These are phyloP conservation scores for Thraustotheca clavata DNA, from an alignment of 352 stramenopile genomes.

Conservation along the genomic window DNA sequence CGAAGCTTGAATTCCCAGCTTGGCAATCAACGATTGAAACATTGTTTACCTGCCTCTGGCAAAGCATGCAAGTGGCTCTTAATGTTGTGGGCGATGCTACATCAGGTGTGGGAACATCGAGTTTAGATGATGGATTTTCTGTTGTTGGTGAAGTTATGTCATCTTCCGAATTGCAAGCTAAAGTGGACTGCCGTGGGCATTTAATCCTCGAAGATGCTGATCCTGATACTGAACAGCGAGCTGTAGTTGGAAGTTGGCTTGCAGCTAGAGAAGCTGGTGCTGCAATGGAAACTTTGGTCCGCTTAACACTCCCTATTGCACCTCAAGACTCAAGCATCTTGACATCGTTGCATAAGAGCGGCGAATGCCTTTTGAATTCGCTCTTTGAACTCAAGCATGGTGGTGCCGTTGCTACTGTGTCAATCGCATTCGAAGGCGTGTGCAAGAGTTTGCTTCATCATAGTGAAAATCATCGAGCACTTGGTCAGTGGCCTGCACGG, in stretches of 20 bases:
- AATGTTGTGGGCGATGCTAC: slow-evolving; percentile 68
- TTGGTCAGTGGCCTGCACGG: slow-evolving; percentile 45
- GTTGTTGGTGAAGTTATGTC: slow-evolving; percentile 57
- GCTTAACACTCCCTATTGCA: slow-evolving; percentile 34
- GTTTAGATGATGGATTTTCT: slow-evolving; percentile 47
- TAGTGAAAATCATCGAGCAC: slow-evolving; percentile 39
- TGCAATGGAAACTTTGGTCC: slow-evolving; percentile 71
- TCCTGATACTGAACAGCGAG: slow-evolving; percentile 53
- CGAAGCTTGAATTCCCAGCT: slow-evolving; percentile 33
- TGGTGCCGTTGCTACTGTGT: slow-evolving; percentile 73
- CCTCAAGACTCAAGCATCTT: slow-evolving; percentile 33
- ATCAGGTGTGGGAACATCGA: slow-evolving; percentile 48
- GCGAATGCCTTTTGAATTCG: slow-evolving; percentile 68
- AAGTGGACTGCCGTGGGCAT: slow-evolving; percentile 76
- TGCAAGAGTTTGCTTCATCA: slow-evolving; percentile 68
- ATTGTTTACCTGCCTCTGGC: slow-evolving; percentile 45
- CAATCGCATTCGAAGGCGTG: slow-evolving; percentile 77
- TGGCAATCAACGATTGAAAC: slow-evolving; percentile 40
- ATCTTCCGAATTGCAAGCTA: slow-evolving; percentile 34
- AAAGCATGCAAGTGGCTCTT: slow-evolving; percentile 54
- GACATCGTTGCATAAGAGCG: slow-evolving; percentile 44
- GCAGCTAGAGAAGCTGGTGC: slow-evolving; percentile 70
- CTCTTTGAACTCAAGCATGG: slow-evolving; percentile 86
- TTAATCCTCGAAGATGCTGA: slow-evolving; percentile 58
- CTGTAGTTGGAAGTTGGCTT: slow-evolving; percentile 81